Percentiles rank a stretch among this genome's conserved stretches.
Conservation (phyloP, 345 rosid genomes). For the Gossypioides kirkii region DNA sequence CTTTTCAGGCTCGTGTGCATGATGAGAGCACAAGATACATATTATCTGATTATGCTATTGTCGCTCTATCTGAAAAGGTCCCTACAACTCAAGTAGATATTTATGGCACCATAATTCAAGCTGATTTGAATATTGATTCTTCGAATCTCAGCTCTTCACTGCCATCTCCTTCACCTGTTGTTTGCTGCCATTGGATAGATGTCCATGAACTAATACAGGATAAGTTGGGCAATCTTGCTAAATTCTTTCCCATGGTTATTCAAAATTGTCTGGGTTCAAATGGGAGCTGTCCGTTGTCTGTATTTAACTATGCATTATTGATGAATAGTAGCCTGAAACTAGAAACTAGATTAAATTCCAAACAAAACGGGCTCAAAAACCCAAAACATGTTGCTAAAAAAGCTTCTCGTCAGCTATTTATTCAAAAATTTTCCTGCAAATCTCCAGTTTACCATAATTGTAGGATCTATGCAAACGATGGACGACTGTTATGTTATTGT, state of each 20-base stretch:
- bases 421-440: conserved; percentile 92
- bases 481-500: conserved; percentile 85
- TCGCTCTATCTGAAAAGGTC: conserved; percentile 51
- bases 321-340: conserved; percentile 43
- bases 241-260: conserved; percentile 42
- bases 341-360: conserved; percentile 31
- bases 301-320: conserved; percentile 67
- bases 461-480: conserved; percentile 92
- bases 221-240: conserved; percentile 38
- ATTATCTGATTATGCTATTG: conserved; percentile 74
- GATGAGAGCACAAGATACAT: conserved; percentile 87
- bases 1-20: conserved; percentile 81
- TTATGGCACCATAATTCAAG: conserved; percentile 44
- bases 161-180: conserved; percentile 57
- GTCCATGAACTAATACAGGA: conserved; percentile 39
- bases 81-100: conserved; percentile 45
- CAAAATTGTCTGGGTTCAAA: conserved; percentile 66
- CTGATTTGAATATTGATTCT: conserved; percentile 49
- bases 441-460: conserved; percentile 95
- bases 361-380: conserved; percentile 48
- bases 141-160: conserved; percentile 34
- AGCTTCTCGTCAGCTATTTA: conserved; percentile 75
- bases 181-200: conserved; percentile 69
- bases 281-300: conserved; percentile 69
- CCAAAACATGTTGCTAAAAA: conserved; percentile 53